A percentile compares a stretch with the other conserved stretches of the same genome.
Evolutionary conservation across 257 asterid genomes (phyloP).

Genomic region (Solanum bukasovii): DNA sequence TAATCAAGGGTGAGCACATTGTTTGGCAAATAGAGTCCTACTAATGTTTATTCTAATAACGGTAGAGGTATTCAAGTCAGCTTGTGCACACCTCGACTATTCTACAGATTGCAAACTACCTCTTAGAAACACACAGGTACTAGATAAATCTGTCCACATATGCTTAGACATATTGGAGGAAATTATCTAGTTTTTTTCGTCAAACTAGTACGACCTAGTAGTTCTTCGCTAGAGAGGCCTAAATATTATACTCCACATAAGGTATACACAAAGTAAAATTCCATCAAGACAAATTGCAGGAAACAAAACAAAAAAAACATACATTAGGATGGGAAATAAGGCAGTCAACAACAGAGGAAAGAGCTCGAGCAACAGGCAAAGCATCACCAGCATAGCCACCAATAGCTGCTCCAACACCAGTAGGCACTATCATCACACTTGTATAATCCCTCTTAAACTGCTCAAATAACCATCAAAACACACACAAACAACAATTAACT

Average conservation of each 20-base stretch:
- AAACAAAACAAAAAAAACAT: background rate
- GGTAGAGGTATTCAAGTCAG: background rate
- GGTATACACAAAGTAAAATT: background rate
- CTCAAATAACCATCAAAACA: background rate
- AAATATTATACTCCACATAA: background rate
- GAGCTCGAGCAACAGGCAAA: constrained; percentile 81
- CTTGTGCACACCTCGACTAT: background rate
- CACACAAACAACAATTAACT: background rate
- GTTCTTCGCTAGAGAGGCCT: background rate
- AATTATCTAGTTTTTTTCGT: background rate
- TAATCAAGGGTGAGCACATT: background rate
- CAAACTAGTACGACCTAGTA: background rate
- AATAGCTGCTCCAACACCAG: constrained; percentile 89
- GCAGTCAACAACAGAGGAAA: constrained; percentile 79
- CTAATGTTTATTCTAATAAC: background rate
- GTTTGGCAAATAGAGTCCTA: background rate
- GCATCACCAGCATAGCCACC: constrained; percentile 99
- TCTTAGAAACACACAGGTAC: background rate
- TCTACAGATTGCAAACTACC: background rate
- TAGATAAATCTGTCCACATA: background rate
- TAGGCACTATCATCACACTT: constrained; percentile 90
- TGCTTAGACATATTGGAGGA: background rate
- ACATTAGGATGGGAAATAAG: constrained; percentile 94
- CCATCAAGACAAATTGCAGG: background rate
- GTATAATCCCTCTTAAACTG: constrained; percentile 73